Evolutionary conservation across 306 rosid genomes (phyloP), one percentile per base, ranked within the genome.

Genomic region (Rosa rugosa): DNA sequence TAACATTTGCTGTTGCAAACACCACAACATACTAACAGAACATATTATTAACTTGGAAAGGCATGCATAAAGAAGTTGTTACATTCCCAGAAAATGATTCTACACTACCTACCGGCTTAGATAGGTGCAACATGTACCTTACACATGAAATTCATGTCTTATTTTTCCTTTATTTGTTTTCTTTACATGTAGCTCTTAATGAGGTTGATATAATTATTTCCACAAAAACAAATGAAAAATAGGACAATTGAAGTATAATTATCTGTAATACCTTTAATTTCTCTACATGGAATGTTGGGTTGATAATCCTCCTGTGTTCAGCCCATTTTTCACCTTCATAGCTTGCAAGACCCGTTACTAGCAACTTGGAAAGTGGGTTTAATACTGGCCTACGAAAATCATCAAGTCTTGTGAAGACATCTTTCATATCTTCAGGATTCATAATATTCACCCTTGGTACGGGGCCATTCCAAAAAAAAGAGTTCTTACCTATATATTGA

Each of bases 341-440:
- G 16, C 1, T 6, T 44, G 0, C 0, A 49, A 83, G 42, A 42
- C 86, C 86, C 1, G 45, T 45, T 2, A 4, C 0, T 36, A 60
- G 20, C 11, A 68, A 45, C 62, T 50, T 69, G 5, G 5, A 0
- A 12, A 83, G 80, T 14, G 83, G 86, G 62, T 60, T 65, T 14
- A 11, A 0, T 10, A 1, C 7, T 77, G 8, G 73, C 68, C 69
- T 66, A 16, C 13, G 80, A n/a, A 68, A 69, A 10, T 50, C 86
- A 41, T 54, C 0, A 0, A 42, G 17, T 25, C 79, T 88, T 49
- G 72, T 71, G 10, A 91, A 63, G 22, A 87, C 65, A 11, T 87
- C 84, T 72, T 87, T 88, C 42, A 91, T 14, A 44, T 41, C 86
- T 46, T 84, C 88, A 2, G 91, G 88, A 17, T 87, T 83, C 63